Evolutionary conservation across 495 filamentous ascomycete genomes (phyloP), one percentile per base, ranked within the genome.

Genomic region (Echria macrotheca): DNA sequence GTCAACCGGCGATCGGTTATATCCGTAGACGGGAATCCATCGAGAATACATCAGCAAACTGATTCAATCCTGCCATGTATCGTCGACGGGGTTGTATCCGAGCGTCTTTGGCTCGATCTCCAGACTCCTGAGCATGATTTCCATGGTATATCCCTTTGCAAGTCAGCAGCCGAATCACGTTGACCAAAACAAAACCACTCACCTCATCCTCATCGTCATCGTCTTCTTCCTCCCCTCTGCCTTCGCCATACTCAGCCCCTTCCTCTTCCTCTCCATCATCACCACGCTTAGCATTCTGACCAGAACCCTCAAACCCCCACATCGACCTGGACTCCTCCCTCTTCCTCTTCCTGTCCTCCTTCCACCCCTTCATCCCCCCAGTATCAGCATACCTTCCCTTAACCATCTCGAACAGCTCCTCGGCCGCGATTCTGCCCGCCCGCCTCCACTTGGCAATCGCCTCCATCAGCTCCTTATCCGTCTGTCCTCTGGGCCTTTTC

Each of bases 41-140:
- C n/a, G n/a, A n/a, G n/a, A n/a, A n/a, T n/a, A n/a, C n/a, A n/a
- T n/a, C n/a, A n/a, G n/a, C n/a, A n/a, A n/a, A n/a, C n/a, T n/a
- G n/a, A n/a, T n/a, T 57, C 47, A 59, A 21, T 60, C 59, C 45
- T 11, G 19, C 62, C 62, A 65, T 22, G 50, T 65, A 1, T 57
- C 57, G 49, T 65, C 62, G 8, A 25, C 44, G 1, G 50, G 38
- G 55, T 65, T 60, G 10, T 52, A 65, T 2, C 57, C 57, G 39
- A 65, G 28, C 5, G 58, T 26, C 10, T 57, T 50, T 9, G 57
- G 62, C 28, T 63, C 62, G 23, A 65, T 65, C 42, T 60, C 61
- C 18, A 65, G 49, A 29, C 57, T 65, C 49, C 55, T 56, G 31
- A 65, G 52, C 62, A 65, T 65, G 57, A 57, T 58, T 5, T 53